phyloP scores from a whole-genome alignment of 2,329 filamentous ascomycete genomes.

The Metarhizium album region DNA sequence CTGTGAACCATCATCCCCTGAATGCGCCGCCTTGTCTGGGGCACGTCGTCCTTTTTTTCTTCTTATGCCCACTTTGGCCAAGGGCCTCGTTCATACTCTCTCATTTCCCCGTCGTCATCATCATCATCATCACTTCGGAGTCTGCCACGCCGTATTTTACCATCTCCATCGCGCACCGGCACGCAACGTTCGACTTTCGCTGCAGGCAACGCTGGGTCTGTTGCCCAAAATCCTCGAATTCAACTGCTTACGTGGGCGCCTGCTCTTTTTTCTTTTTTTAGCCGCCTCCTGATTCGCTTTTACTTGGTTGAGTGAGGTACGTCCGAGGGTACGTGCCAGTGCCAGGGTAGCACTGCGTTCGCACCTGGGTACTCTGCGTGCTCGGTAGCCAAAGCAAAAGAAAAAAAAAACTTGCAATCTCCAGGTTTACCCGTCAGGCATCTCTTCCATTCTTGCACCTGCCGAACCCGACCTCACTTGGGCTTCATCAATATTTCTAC shows the following conservation, averaged over 20 bases:
- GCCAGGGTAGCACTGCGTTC: not conserved
- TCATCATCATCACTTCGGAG: not conserved
- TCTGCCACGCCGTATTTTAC: not conserved
- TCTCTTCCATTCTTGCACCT: not conserved
- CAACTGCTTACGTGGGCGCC: not conserved
- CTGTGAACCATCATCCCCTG: slow-evolving; percentile 4
- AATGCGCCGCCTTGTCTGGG: not conserved
- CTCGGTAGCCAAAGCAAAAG: no score
- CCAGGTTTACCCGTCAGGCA: not conserved
- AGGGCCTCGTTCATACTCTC: not conserved
- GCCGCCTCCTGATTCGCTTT: not conserved
- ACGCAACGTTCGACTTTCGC: slow-evolving; percentile 12
- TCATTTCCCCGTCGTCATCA: not conserved
- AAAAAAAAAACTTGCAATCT: not conserved
- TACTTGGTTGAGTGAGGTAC: not conserved
- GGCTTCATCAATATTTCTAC: not conserved
- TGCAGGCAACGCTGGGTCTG: slow-evolving; percentile 10
- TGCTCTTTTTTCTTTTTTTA: not conserved
- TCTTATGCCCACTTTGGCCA: not conserved
- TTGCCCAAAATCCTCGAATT: slow-evolving; percentile 11
- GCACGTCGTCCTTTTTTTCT: not conserved
- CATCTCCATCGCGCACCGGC: not conserved
- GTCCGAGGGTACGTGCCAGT: not conserved
- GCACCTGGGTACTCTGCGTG: not conserved
- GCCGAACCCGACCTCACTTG: not conserved